Base-by-base conservation (phyloP, 2,329 filamentous ascomycete species). In the Pleurostoma richardsiae region DNA sequence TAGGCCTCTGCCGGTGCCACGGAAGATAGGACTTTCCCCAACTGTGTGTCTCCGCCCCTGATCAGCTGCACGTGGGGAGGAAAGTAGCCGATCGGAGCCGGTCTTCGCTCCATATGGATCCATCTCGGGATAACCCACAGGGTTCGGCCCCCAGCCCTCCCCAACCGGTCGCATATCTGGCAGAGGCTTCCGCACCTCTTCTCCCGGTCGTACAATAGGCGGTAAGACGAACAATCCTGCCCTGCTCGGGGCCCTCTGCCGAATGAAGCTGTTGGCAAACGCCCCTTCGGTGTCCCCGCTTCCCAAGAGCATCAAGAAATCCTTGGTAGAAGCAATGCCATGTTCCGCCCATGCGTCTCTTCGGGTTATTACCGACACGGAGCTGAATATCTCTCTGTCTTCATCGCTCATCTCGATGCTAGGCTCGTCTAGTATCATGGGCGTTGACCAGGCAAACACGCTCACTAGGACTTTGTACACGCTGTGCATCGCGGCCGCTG, bases 381-480 rank as follows among this genome's bases (percentile, higher is more conserved):
- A 67, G 33, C 64, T 64, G 47, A 76, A 62, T 6, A 77, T 56
- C 6, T 66, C 65, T 11, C 66, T 65, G 47, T 80, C 75, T 4
- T 72, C 71, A 3, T 67, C 65, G n/a, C 66, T 64, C 46, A 77
- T 52, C 5, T 69, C 68, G 10, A 61, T 55, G 10, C 65, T 61
- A 3, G 67, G 58, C 1, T 68, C 66, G 44, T 80, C 76, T 8
- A 76, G 62, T 11, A 72, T 60, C 60, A 68, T 69, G 5, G 68
- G 69, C 10, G 66, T 66, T 3, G 66, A 72, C 51, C 62, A 65
- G 3, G 66, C 64, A 54, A 79, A 77, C 3, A 76, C 59, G 33
- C 68, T 69, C 6, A 79, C 77, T 4, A 81, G 59, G 3, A 65
- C 70, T 53, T 77, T 75, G 55, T 79, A 76, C 5, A 77, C 69